Percentiles rank a stretch among this genome's conserved stretches.
Evolutionary conservation across 2,329 filamentous ascomycete genomes (phyloP).

Genomic region (Xylaria polymorpha): DNA sequence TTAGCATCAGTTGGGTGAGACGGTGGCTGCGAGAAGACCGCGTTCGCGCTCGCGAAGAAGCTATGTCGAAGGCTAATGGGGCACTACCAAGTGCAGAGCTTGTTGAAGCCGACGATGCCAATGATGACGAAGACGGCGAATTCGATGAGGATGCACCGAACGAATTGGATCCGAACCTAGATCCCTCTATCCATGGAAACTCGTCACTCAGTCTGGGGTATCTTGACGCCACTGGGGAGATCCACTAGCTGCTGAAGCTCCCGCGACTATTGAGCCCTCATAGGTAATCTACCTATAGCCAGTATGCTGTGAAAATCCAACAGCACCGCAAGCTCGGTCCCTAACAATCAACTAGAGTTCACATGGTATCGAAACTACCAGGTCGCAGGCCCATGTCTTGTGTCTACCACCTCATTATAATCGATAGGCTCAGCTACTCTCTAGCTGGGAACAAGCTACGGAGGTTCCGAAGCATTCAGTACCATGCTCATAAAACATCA

Average conservation of each 20-base stretch:
- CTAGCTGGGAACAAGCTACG: neutral
- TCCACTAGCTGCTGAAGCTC: neutral
- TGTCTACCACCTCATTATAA: neutral
- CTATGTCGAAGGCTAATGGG: neutral
- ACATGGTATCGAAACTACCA: neutral
- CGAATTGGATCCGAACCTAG: conserved; percentile 2
- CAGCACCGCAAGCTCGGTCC: neutral
- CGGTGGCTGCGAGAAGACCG: conserved; percentile 27
- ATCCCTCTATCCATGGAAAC: neutral
- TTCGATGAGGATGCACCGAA: conserved; percentile 18
- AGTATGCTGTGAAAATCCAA: neutral
- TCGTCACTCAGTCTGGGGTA: neutral
- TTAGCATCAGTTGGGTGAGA: conserved; percentile 29
- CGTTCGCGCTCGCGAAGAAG: conserved; percentile 21
- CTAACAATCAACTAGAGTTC: neutral
- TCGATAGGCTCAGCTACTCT: neutral
- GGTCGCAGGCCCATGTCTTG: neutral
- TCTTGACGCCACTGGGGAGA: neutral
- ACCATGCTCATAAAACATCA: neutral
- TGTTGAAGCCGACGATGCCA: conserved; percentile 5
- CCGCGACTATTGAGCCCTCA: neutral
- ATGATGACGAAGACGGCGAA: conserved; percentile 22
- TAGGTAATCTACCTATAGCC: neutral
- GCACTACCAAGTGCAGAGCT: neutral
- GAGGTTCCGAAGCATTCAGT: too few relatives aligned